Evolutionary conservation across 2,329 filamentous ascomycete species (phyloP).

Genomic region (Aaosphaeria pasadenensis): DNA sequence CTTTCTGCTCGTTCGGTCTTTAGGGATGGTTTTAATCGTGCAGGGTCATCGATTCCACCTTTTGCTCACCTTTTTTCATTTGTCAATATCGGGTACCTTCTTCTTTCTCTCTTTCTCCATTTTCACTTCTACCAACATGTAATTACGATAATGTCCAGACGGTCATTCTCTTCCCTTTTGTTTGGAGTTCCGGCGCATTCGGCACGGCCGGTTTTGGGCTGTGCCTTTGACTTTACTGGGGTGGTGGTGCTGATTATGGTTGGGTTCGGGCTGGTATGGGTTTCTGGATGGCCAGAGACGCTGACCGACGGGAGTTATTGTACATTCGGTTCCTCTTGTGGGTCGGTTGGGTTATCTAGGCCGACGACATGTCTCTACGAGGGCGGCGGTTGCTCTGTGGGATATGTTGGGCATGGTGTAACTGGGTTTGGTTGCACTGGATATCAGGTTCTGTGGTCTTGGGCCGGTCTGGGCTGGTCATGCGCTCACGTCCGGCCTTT

Average conservation of each 20-base stretch:
- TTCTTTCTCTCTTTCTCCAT: constrained; percentile 20
- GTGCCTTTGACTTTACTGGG: background rate
- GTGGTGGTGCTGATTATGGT: background rate
- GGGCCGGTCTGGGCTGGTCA: background rate
- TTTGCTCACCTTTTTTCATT: constrained; percentile 6
- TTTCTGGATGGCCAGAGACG: no score
- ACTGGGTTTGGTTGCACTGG: background rate
- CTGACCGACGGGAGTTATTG: no score
- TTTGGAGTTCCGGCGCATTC: constrained; percentile 2
- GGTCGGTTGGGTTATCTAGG: no score
- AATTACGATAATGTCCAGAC: constrained; percentile 12
- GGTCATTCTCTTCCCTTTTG: constrained; percentile 10
- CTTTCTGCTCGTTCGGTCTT: background rate
- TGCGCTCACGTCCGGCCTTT: background rate
- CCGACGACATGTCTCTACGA: no score
- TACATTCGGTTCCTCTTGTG: no score
- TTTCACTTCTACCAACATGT: constrained; percentile 15
- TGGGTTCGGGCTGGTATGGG: background rate
- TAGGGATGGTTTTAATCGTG: no score
- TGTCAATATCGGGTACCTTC: constrained; percentile 3
- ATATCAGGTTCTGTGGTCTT: background rate
- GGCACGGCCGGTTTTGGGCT: background rate
- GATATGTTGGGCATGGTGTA: background rate
- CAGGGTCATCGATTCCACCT: constrained; percentile 1
- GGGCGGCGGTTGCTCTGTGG: no score